Evolutionary conservation across 768 basidiomycete species (phyloP).

Genomic region (Lentinula boryana): DNA sequence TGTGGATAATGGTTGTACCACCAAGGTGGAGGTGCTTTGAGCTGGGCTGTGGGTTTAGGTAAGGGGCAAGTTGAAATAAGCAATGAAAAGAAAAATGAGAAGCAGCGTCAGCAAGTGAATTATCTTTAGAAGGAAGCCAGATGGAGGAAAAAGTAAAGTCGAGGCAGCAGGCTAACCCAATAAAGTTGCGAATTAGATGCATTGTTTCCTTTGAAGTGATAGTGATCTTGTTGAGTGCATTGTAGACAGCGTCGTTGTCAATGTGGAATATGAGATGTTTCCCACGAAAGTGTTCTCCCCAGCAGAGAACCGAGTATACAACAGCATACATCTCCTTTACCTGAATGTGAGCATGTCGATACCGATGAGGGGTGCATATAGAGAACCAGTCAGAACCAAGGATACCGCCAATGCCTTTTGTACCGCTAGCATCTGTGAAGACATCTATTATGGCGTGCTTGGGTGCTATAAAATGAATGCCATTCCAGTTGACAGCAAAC

Average conservation of each 20-base stretch:
- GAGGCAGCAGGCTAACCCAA: slow-evolving; percentile 3
- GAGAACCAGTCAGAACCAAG: neutral
- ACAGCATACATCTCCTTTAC: slow-evolving; percentile 5
- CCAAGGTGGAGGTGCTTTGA: slow-evolving; percentile 21
- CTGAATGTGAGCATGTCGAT: neutral
- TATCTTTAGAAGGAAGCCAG: slow-evolving; percentile 17
- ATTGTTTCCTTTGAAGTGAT: neutral
- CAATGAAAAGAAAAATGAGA: slow-evolving; percentile 20
- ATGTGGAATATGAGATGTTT: neutral
- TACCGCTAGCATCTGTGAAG: neutral
- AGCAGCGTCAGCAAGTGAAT: slow-evolving; percentile 19
- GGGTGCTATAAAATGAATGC: neutral
- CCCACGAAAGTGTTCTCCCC: neutral
- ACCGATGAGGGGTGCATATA: neutral
- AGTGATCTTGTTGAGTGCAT: neutral
- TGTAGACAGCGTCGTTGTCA: neutral
- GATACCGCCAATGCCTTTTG: neutral
- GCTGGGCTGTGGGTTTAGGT: slow-evolving; percentile 7
- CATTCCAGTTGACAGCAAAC: slow-evolving; percentile 2
- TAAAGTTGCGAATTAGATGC: neutral
- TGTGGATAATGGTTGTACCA: neutral
- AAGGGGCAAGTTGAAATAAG: slow-evolving; percentile 9
- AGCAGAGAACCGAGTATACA: neutral
- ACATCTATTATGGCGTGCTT: neutral
- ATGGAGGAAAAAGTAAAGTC: slow-evolving; percentile 17